Base-by-base conservation (phyloP, 164 flowering plant species). In the Umbellularia californica region DNA sequence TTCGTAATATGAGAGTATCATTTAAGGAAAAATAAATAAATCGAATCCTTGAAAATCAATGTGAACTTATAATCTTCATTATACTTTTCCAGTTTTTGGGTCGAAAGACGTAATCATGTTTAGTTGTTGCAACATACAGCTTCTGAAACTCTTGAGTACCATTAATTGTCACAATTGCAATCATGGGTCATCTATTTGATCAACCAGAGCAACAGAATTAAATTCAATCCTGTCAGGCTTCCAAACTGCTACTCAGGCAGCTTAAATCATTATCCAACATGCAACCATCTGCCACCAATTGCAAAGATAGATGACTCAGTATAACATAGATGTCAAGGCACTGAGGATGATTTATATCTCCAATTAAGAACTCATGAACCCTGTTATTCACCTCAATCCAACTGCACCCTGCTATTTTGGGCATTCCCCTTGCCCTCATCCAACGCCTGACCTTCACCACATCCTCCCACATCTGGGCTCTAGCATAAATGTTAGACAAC, bases 351-450 rank as follows among this genome's bases (percentile, higher is more conserved):
- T 2, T 33, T n/a, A 22, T 30, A 35, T 74, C 77, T 52, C 72
- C 77, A 55, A 55, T 68, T 28, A 68, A 58, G 33, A 74, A 72
- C 25, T 68, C 20, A 30, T 68, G 67, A 15, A 68, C 52, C n/a
- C 12, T 27, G 50, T 14, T 11, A 33, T 68, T 28, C 19, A 70
- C 50, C 35, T 69, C 68, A 58, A 75, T 75, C 72, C 72, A 75
- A 64, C 77, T 74, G 72, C 77, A 74, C n/a, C 77, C 77, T 13
- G 72, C 66, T 20, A 66, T 74, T 58, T 74, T 68, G 22, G 72
- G 13, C 66, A 74, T 51, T 5, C 77, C 55, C 17, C 20, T 25
- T 68, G 55, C 66, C 28, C 72, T 74, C 77, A 68, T 74, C 72
- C 20, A 58, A 22, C 6, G 51, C 55, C 77, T 74, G 24, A 74